Base-by-base conservation (phyloP, 306 rosid genomes). In the Inga oerstediana region DNA sequence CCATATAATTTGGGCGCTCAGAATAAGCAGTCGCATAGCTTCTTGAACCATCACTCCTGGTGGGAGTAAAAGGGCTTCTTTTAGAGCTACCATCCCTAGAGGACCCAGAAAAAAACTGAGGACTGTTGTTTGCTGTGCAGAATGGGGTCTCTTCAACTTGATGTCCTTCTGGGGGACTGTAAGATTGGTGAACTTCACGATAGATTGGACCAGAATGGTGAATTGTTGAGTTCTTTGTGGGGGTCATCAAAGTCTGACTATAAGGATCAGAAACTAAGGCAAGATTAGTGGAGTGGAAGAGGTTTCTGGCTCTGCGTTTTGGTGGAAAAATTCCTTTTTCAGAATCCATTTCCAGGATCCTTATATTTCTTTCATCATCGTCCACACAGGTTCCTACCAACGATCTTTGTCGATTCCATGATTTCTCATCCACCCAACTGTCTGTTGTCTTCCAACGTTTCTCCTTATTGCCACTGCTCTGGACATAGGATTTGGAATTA, bases 1-100 rank as follows among this genome's bases (percentile, higher is more conserved):
- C 89, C 98, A 94, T 94, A 88, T 94, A 94, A 87, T 56, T 91
- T 2, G 97, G 98, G 84, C 87, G 83, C 43, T 86, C 97, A 1
- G 89, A 85, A 79, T 75, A 88, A 13, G 91, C 91, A 74, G 90
- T 91, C 4, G 79, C 44, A 66, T 76, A 82, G 86, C 92, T 92
- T 86, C 83, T 88, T 6, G 91, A 88, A 16, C 94, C 93, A 79
- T 91, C 98, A 39, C 94, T 90, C 80, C 16, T 92, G 13, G 90
- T 78, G 22, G 97, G 93, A 37, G 96, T 92, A 75, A 90, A 89
- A 59, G 96, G 97, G 58, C 93, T 89, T 78, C 75, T 58, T 58
- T 58, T 85, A 5, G 85, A 77, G 78, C 73, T 82, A 8, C 72
- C 89, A 4, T 92, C 90, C 74, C 69, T 71, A 1, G 94, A 94